Evolutionary conservation across 2,329 filamentous ascomycete genomes (phyloP), one percentile per base, ranked within the genome.

Genomic region (Monilinia polystroma): DNA sequence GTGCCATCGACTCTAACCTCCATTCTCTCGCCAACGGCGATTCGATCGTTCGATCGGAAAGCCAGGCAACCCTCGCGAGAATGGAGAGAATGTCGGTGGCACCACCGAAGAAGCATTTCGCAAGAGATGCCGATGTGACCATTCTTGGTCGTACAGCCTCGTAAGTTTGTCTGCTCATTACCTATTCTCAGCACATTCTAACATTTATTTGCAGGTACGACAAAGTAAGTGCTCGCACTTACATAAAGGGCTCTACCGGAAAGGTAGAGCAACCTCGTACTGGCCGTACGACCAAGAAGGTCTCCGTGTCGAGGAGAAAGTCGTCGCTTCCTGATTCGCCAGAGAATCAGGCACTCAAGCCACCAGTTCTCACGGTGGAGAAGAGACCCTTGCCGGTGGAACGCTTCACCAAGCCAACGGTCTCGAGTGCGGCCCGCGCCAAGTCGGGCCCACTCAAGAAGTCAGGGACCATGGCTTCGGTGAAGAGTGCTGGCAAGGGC

Each of bases 401-500:
- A 1, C 58, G 58, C 23, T 8, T 60, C 16, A 23, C 58, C 3
- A 60, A 60, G 32, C 58, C 58, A 12, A 60, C 58, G n/a, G 58
- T 45, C 4, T 60, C 58, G 11, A 51, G 43, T 5, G 29, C 29
- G 18, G 58, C 58, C 6, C 58, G 58, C n/a, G 45, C 58, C 32
- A 60, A 60, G 1, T 18, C 57, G 20, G 32, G 20, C 20, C 54
- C 52, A n/a, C 43, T 35, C 16, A 23, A 35, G 41, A 51, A 43
- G 32, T 32, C 64, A 2, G 54, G 26, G 5, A 38, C 64, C 6
- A 52, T 63, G 23, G 35, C 49, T 26, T 63, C 57, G 26, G 38
- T 66, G 6, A 66, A 66, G n/a, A 63, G 47, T 18, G 64, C 57
- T n/a, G 45, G 64, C n/a, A 66, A 60, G 38, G 64, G 57, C 12